Evolutionary conservation across 148 eudicot species (phyloP).

Genomic region (Rhododendron ovatum): DNA sequence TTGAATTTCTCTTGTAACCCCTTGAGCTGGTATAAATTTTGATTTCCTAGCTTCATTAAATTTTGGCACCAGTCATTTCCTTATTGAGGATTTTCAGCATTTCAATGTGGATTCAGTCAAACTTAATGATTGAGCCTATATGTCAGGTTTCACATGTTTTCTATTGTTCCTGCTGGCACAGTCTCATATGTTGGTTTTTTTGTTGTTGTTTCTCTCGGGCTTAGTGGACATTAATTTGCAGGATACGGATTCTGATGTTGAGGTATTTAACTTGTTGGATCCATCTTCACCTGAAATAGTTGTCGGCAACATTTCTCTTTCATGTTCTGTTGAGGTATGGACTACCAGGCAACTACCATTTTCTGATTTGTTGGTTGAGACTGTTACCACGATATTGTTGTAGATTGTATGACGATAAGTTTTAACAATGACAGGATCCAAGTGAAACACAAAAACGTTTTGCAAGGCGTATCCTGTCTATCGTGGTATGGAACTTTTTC

Average conservation of each 20-base stretch:
- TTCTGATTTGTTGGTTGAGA: conserved; percentile 11
- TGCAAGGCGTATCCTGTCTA: conserved; percentile 70
- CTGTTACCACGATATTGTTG: conserved; percentile 14
- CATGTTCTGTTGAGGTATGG: conserved; percentile 76
- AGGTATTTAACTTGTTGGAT: conserved; percentile 59
- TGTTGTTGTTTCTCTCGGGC: not conserved
- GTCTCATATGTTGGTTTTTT: not conserved
- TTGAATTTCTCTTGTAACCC: not conserved
- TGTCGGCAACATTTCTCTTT: conserved; percentile 61
- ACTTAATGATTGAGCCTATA: not conserved
- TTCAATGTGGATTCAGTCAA: not conserved
- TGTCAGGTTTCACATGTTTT: not conserved
- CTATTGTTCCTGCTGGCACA: not conserved
- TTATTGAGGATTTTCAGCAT: not conserved
- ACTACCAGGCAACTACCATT: conserved; percentile 5
- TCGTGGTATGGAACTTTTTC: conserved; percentile 54
- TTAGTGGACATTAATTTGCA: conserved; percentile 26
- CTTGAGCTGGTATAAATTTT: not conserved
- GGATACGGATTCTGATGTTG: conserved; percentile 60
- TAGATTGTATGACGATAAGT: not conserved
- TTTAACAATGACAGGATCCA: conserved; percentile 58
- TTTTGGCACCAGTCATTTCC: not conserved
- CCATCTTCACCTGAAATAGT: conserved; percentile 48
- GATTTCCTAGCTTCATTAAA: not conserved
- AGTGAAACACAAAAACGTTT: conserved; percentile 76